Conservation (phyloP, 2,329 filamentous ascomycete species). For the Coniella vitis region DNA sequence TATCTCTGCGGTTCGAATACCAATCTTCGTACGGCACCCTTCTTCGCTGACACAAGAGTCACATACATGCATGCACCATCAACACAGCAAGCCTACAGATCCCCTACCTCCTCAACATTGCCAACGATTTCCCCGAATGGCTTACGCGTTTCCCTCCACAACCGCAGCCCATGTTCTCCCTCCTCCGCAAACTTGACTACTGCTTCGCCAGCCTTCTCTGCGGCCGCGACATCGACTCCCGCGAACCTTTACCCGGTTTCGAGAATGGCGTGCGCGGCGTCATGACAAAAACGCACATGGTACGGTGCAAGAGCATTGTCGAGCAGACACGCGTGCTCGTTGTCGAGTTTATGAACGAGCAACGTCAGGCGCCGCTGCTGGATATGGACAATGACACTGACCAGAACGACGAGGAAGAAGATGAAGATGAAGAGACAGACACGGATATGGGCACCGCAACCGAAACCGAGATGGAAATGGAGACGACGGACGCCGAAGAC, state of each 20-base stretch:
- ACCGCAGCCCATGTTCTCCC: constrained; percentile 59
- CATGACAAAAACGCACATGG: constrained; percentile 76
- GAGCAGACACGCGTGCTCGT: constrained; percentile 68
- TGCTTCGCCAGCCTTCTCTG: constrained; percentile 71
- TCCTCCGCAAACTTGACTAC: constrained; percentile 74
- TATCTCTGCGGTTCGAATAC: too few relatives aligned
- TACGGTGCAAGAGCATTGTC: constrained; percentile 74
- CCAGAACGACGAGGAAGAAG: constrained; percentile 20
- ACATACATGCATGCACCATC: too few relatives aligned
- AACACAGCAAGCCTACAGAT: constrained; percentile 73
- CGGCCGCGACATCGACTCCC: constrained; percentile 59
- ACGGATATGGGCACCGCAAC: constrained; percentile 7
- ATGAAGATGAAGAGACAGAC: constrained; percentile 23
- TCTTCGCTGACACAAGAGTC: neutral
- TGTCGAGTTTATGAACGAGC: constrained; percentile 58
- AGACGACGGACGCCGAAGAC: constrained; percentile 21
- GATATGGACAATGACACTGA: constrained; percentile 26
- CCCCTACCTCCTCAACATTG: constrained; percentile 74
- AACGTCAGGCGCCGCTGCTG: constrained; percentile 34
- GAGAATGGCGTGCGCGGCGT: constrained; percentile 54
- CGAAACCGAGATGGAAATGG: constrained; percentile 17
- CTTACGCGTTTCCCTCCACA: constrained; percentile 65
- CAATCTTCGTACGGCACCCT: too few relatives aligned
- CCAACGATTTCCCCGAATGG: constrained; percentile 64
- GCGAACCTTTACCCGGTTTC: constrained; percentile 63